Evolutionary conservation across 1,139 yeast species (phyloP), one percentile per base, ranked within the genome.

Genomic region (Fermentozyma sake): DNA sequence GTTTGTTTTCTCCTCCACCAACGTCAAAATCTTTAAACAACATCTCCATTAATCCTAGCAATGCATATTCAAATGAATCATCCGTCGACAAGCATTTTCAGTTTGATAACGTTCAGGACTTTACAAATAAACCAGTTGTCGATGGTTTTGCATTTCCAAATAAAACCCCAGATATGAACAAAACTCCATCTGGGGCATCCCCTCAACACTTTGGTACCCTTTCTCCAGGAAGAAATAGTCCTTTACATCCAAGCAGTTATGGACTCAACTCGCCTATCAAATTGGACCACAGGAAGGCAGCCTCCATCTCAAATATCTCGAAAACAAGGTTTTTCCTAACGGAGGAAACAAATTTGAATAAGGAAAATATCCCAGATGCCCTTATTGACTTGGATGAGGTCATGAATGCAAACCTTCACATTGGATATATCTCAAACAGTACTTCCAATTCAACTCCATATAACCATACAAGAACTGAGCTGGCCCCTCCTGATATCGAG

Each of bases 351-450:
- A 46, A 37, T 3, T 20, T 54, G 14, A 52, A 50, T 33, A 45
- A 44, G 25, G 58, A 60, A 20, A 66, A 67, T 24, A 62, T 73
- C 3, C 83, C 83, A 0, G 79, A 76, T 39, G 80, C 82, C 3
- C 64, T 75, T 17, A 78, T 78, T 20, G 81, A 78, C 42, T 54
- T 78, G 31, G 83, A 78, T 42, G 75, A 74, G 31, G 77, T 78
- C 9, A 53, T 72, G 11, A 68, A 67, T 34, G 61, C 66, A 6
- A 58, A 56, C 39, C 37, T 56, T 27, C 62, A 61, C 31, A 52
- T 57, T 13, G 56, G 58, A 6, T 50, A 38, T 25, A 16, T 28
- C n/a, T 32, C 35, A 4, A 24, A 22, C 13, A 37, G 31, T 13
- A 27, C 29, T 15, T 35, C 40, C 8, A 32, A 18, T 12, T 16